Percentiles rank a stretch among this genome's conserved stretches.
These are phyloP conservation scores for Colletotrichum sp. DNA, from an alignment of 2,329 filamentous ascomycete genomes.

Conservation along the genomic window DNA sequence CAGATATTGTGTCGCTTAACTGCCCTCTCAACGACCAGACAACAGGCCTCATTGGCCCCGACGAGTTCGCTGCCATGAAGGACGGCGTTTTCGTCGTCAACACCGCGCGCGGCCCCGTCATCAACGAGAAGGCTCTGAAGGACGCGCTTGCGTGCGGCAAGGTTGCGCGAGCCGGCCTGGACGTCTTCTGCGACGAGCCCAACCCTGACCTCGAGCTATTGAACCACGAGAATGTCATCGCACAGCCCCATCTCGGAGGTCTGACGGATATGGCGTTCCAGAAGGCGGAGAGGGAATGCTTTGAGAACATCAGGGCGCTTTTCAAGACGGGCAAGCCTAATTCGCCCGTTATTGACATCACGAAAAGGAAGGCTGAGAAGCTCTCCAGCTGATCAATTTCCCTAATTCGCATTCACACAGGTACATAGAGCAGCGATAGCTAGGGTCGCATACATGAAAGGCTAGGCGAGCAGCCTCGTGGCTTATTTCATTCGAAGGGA, in stretches of 20 bases:
- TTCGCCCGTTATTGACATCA: slow-evolving; percentile 37
- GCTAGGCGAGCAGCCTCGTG: accelerated
- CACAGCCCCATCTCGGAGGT: slow-evolving; percentile 51
- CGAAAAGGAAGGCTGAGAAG: neutral
- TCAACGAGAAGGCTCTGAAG: slow-evolving; percentile 54
- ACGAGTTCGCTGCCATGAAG: slow-evolving; percentile 52
- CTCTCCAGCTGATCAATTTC: neutral
- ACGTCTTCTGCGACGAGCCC: slow-evolving; percentile 53
- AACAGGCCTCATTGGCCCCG: slow-evolving; percentile 39
- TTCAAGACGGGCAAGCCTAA: slow-evolving; percentile 42
- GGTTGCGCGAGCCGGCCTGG: slow-evolving; percentile 51
- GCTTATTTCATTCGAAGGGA: neutral
- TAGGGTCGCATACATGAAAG: neutral
- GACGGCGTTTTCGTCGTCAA: slow-evolving; percentile 53
- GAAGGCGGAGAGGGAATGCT: slow-evolving; percentile 48
- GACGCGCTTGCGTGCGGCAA: slow-evolving; percentile 51
- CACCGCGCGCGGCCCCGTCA: slow-evolving; percentile 53
- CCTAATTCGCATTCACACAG: too few species aligned
- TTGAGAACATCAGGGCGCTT: slow-evolving; percentile 48
- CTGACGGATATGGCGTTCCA: slow-evolving; percentile 47
- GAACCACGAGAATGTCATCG: slow-evolving; percentile 42
- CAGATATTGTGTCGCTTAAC: slow-evolving; percentile 46
- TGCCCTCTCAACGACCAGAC: slow-evolving; percentile 47
- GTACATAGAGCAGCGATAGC: neutral
- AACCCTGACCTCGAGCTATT: slow-evolving; percentile 43